Conservation (phyloP, 1,139 yeast species). For the Kurtzmaniella quercitrusa region DNA sequence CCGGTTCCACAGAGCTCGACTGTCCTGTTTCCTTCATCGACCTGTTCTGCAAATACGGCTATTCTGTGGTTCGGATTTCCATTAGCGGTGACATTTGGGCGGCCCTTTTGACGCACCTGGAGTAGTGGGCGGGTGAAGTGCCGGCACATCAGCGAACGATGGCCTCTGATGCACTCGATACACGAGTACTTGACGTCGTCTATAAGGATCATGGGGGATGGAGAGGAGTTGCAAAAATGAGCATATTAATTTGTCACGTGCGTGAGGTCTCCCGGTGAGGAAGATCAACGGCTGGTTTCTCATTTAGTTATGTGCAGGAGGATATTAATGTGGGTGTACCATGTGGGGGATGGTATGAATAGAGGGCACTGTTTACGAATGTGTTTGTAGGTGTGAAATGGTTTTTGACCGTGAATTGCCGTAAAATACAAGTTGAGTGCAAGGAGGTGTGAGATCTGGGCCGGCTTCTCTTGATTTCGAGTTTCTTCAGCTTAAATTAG, state of each 20-base stretch:
- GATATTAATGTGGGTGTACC: background rate
- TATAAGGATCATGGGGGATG: conserved; percentile 64
- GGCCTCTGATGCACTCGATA: conserved; percentile 87
- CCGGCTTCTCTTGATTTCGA: too few species aligned
- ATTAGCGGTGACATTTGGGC: conserved; percentile 56
- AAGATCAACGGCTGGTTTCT: background rate
- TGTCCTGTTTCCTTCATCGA: conserved; percentile 14
- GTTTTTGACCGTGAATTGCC: too few species aligned
- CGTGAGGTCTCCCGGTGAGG: background rate
- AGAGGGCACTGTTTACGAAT: too few species aligned
- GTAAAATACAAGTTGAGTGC: too few species aligned
- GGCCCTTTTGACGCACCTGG: conserved; percentile 83
- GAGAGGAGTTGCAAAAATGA: conserved; percentile 1
- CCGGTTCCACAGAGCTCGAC: conserved; percentile 3
- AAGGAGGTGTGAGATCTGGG: too few species aligned
- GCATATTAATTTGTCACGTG: conserved; percentile 3
- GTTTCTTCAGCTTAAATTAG: too few species aligned
- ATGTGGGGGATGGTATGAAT: too few species aligned
- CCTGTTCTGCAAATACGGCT: conserved; percentile 54
- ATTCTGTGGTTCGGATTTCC: conserved; percentile 49
- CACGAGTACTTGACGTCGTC: conserved; percentile 89
- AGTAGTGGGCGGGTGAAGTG: conserved; percentile 77
- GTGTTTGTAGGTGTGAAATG: too few species aligned
- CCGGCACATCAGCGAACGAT: conserved; percentile 80
- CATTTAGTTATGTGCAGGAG: too few species aligned